Evolutionary conservation across 495 filamentous ascomycete species (phyloP), one percentile per base, ranked within the genome.

Genomic region (Aspergillus sclerotioniger): DNA sequence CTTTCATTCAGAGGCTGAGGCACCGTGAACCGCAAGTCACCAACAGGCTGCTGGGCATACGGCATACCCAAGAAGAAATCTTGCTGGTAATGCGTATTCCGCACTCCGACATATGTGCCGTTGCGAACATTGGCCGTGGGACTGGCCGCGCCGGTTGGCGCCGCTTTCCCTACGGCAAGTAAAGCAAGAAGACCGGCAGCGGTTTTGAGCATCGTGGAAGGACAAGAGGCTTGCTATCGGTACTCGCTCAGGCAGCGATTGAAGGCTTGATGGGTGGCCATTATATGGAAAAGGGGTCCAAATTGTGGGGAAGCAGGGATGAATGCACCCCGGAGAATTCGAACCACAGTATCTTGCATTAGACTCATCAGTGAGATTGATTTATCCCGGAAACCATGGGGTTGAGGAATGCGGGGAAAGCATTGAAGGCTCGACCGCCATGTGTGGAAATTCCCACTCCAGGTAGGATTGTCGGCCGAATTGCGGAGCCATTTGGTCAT

Each of bases 41-140:
- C 76, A 3, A 81, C 49, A 0, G 82, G 80, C 32, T 78, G 78
- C 46, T 78, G 66, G 3, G 80, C 82, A 62, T 80, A 85, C 0
- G 82, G 80, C 6, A 86, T 79, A 3, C 79, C 82, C 6, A 85
- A 73, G 63, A 85, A 86, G 31, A 72, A 62, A 47, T 83, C 78
- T 62, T 83, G 80, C 28, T 77, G 54, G 62, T 74, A 84, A 28
- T 59, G 46, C 4, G 71, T 51, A 21, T 74, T 61, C 44, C 74
- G 65, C 3, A 63, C 60, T 6, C 81, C 83, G 19, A 53, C 47
- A 41, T 78, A 75, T 1, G 76, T 81, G 37, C 77, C 80, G 61
- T 81, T 81, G 25, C 57, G 63, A 17, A 66, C 61, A 17, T 25
- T 32, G 8, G 49, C 62, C 29, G 51, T 59, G 17, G 64, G 64